phyloP scores from a whole-genome alignment of 129 eudicot species.

The Escallonia herrerae region DNA sequence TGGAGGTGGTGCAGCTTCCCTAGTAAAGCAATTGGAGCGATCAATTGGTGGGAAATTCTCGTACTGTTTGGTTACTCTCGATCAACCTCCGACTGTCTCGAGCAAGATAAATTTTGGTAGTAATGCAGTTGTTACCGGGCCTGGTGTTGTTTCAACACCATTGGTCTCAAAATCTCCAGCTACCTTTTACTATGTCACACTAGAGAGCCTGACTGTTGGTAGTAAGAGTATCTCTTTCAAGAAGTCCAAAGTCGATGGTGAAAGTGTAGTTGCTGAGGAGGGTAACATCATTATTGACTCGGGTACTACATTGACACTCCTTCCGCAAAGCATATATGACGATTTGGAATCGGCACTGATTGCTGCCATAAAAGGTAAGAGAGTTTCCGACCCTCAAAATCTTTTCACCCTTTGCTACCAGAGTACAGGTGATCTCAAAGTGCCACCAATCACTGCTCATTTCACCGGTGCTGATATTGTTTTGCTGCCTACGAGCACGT shows the following conservation, averaged over 20 bases:
- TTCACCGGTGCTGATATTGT: constrained; percentile 39
- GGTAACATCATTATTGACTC: constrained; percentile 56
- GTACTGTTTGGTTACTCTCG: constrained; percentile 41
- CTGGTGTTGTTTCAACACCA: constrained; percentile 52
- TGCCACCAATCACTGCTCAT: constrained; percentile 26
- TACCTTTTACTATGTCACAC: constrained; percentile 41
- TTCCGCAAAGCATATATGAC: constrained; percentile 6
- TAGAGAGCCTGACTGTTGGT: constrained; percentile 43
- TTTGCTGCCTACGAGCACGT: constrained; percentile 13
- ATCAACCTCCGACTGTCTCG: constrained; percentile 5
- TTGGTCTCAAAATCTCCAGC: constrained; percentile 7
- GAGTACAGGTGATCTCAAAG: background rate
- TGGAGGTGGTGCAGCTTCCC: constrained; percentile 51
- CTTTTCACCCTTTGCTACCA: constrained; percentile 24
- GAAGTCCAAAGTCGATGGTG: background rate
- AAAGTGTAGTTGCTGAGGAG: background rate
- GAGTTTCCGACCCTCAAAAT: constrained; percentile 19
- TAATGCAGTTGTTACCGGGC: constrained; percentile 29
- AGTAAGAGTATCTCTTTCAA: background rate
- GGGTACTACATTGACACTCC: constrained; percentile 41
- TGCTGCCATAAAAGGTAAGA: background rate
- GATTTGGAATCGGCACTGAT: constrained; percentile 7
- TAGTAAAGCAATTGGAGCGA: constrained; percentile 27
- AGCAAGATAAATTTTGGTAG: constrained; percentile 55
- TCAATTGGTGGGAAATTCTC: constrained; percentile 42